Evolutionary conservation across 1,284 basidiomycete genomes (phyloP), one percentile per base, ranked within the genome.

Genomic region (Irpex sp.): DNA sequence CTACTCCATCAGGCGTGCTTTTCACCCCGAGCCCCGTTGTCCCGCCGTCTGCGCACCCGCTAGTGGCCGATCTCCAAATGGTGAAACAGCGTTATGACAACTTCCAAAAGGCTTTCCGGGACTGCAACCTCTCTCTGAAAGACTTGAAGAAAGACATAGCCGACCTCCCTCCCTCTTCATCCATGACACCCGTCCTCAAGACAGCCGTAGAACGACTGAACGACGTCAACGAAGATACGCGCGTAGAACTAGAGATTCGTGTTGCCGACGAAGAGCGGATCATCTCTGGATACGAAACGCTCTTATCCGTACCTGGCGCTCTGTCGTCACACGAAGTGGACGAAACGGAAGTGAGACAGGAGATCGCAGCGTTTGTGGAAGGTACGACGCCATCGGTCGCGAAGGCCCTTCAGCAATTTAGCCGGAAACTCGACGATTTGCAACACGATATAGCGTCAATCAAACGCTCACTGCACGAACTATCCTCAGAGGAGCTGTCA

Each of bases 211-310:
- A 88, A 55, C 82, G 90, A 1, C 78, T 95, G 47, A 82, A 88
- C 67, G 92, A 95, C 72, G 92, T 86, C 66, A 86, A 87, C 19
- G 93, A 95, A 73, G 93, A 95, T 68, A 88, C 87, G 0, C 84
- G 92, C 1, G 93, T 95, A 2, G 93, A 95, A 71, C 78, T 95
- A 17, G 93, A 95, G 76, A 95, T 95, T 58, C 86, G 87, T 19
- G 77, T 90, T 13, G 85, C 91, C 0, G 93, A 95, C 72, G 92
- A 93, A 67, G 84, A 84, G 39, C 81, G 94, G 7, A 79, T 90
- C 0, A 79, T 80, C 8, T 81, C 82, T 6, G 92, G 93, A 1
- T 93, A 89, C 66, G 87, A 90, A 68, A 88, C 90, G 0, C 75
- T 94, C 13, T 76, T 94, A 7, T 79, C 81, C 17, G 79, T 93